Percentiles rank a stretch among this genome's conserved stretches.
phyloP scores from a whole-genome alignment of 2,329 filamentous ascomycete species.

The Alternaria metachromatica region DNA sequence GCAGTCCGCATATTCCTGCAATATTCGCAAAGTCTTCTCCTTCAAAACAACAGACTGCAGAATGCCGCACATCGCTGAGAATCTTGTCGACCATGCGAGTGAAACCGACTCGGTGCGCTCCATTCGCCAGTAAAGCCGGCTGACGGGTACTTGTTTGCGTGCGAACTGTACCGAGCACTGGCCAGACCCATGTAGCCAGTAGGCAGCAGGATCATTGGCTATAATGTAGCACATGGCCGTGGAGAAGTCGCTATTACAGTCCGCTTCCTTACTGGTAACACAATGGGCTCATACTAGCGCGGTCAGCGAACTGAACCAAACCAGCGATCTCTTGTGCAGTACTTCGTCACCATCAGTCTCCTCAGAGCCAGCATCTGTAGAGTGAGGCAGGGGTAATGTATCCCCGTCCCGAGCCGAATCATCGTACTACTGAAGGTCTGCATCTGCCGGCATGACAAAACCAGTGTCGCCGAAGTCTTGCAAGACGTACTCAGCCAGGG shows the following conservation, averaged over 20 bases:
- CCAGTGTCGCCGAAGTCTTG: slow-evolving; percentile 54
- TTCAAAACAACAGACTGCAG: background rate
- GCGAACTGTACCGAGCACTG: background rate
- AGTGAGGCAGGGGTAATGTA: background rate
- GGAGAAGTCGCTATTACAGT: background rate
- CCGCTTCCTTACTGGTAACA: background rate
- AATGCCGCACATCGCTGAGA: background rate
- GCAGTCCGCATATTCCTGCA: background rate
- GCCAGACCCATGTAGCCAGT: background rate
- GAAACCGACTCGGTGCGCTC: background rate
- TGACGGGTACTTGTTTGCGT: background rate
- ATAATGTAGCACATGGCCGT: background rate
- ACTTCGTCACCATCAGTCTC: background rate
- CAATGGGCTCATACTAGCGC: background rate
- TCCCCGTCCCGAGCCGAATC: background rate
- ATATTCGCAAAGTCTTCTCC: background rate
- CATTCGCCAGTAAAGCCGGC: background rate
- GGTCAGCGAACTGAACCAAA: background rate
- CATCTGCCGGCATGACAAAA: slow-evolving; percentile 57
- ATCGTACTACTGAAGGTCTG: slow-evolving; percentile 39
- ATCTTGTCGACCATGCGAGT: background rate
- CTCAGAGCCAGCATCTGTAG: background rate
- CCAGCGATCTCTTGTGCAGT: background rate
- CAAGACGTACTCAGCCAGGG: slow-evolving; percentile 53
- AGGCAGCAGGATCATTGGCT: background rate